Conservation (phyloP, 2,329 filamentous ascomycete genomes). For the Zopfia rhizophila region DNA sequence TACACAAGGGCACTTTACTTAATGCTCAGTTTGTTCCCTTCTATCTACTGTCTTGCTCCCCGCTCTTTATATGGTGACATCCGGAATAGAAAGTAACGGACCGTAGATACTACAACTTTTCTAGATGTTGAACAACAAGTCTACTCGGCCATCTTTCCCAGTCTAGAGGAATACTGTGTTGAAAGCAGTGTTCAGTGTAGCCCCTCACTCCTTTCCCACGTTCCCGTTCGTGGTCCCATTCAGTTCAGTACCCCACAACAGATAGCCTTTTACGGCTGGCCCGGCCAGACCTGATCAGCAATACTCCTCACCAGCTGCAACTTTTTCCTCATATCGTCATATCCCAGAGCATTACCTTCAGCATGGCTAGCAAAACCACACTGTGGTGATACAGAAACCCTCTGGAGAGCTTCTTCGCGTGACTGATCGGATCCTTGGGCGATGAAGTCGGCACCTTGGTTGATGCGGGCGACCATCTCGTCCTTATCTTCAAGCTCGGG, state of each 20-base stretch:
- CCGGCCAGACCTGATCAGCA: slow-evolving; percentile 77
- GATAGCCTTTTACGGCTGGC: slow-evolving; percentile 53
- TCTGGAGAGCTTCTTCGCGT: slow-evolving; percentile 73
- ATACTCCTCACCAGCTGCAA: slow-evolving; percentile 75
- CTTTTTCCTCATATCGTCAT: slow-evolving; percentile 79
- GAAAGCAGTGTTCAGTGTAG: slow-evolving; percentile 32
- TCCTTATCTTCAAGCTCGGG: slow-evolving; percentile 57
- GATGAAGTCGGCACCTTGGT: slow-evolving; percentile 70
- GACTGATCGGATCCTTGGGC: slow-evolving; percentile 73
- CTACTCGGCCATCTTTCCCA: slow-evolving; percentile 1
- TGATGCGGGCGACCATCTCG: slow-evolving; percentile 58
- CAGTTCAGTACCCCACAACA: background rate
- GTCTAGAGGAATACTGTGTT: slow-evolving; percentile 36
- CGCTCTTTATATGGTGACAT: no score
- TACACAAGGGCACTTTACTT: no score
- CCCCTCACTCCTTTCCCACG: slow-evolving; percentile 15
- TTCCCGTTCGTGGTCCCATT: no score
- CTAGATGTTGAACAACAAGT: slow-evolving; percentile 18
- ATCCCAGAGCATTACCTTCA: slow-evolving; percentile 74
- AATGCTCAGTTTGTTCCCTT: no score
- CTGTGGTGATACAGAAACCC: slow-evolving; percentile 59
- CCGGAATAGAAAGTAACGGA: no score
- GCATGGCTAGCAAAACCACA: slow-evolving; percentile 72
- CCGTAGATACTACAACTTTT: no score
- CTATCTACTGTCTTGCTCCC: no score